Conservation (phyloP, 108 stramenopile genomes). For the Stephanodiscus minutulus region DNA sequence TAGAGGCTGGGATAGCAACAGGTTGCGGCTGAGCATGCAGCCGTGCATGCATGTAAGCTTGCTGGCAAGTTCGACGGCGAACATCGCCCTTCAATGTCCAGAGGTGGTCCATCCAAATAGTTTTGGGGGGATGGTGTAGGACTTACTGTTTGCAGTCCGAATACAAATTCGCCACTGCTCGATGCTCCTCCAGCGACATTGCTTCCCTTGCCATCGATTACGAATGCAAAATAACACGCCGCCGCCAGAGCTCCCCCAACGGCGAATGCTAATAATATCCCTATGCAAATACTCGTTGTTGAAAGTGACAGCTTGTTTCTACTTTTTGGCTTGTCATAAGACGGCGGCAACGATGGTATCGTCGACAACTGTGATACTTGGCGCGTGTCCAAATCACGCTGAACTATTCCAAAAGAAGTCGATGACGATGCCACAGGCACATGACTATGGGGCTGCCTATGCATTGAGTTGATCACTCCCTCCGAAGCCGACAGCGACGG, state of each 20-base stretch:
- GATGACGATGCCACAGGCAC: neutral
- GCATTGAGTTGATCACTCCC: neutral
- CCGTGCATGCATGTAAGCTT: constrained; percentile 22
- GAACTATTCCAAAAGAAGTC: neutral
- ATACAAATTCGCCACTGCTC: neutral
- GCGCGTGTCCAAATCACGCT: too few species aligned
- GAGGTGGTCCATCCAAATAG: constrained; percentile 11
- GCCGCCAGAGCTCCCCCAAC: neutral
- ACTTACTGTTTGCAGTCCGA: neutral
- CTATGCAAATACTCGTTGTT: neutral
- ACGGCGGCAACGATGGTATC: neutral
- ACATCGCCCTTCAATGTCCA: constrained; percentile 29
- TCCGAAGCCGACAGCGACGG: too few species aligned
- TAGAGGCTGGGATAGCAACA: constrained; percentile 20
- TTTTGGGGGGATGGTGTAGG: neutral
- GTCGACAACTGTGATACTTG: neutral
- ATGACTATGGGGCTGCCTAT: neutral
- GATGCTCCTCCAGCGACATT: neutral
- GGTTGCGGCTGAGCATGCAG: constrained; percentile 19
- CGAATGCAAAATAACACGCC: neutral
- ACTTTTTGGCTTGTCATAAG: neutral
- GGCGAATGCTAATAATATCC: neutral
- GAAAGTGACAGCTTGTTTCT: neutral
- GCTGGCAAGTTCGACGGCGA: constrained; percentile 39
- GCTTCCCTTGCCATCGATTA: neutral